phyloP scores from a whole-genome alignment of 192 early-diverging fungal species.

The Backusella parvicylindrica region DNA sequence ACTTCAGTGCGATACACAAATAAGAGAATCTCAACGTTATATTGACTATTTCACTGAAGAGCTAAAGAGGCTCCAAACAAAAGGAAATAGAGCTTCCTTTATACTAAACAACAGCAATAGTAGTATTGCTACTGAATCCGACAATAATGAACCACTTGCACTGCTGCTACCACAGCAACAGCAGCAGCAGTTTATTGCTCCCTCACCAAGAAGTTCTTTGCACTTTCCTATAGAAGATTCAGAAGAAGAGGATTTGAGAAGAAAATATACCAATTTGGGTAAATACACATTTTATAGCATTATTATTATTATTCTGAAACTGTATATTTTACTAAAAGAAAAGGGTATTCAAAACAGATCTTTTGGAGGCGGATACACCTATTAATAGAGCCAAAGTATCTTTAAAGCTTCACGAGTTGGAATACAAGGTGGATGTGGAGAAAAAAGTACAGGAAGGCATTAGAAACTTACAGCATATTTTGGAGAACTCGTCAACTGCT shows the following conservation, averaged over 20 bases:
- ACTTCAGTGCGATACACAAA: conserved; percentile 74
- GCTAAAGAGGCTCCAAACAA: conserved; percentile 50
- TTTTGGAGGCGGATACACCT: conserved; percentile 65
- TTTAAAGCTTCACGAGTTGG: conserved; percentile 82
- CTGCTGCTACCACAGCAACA: neutral
- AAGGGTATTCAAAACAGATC: conserved; percentile 35
- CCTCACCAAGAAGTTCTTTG: neutral
- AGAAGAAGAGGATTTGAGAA: neutral
- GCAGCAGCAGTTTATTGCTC: neutral
- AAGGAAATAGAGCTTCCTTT: conserved; percentile 3
- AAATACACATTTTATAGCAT: no score
- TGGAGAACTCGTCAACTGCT: conserved; percentile 27
- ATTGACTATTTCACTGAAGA: conserved; percentile 68
- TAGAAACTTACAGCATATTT: conserved; percentile 12
- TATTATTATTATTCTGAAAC: neutral
- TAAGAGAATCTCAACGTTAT: conserved; percentile 62
- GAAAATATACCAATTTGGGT: conserved; percentile 14
- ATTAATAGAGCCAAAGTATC: conserved; percentile 66
- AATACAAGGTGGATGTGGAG: conserved; percentile 91
- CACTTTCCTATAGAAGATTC: neutral
- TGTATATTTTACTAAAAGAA: neutral
- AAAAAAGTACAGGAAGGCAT: conserved; percentile 86
- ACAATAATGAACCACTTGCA: neutral
- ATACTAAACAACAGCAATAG: neutral
- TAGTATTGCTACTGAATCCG: neutral